Evolutionary conservation across 148 eudicot genomes (phyloP), one percentile per base, ranked within the genome.

Genomic region (Polygonum aviculare): DNA sequence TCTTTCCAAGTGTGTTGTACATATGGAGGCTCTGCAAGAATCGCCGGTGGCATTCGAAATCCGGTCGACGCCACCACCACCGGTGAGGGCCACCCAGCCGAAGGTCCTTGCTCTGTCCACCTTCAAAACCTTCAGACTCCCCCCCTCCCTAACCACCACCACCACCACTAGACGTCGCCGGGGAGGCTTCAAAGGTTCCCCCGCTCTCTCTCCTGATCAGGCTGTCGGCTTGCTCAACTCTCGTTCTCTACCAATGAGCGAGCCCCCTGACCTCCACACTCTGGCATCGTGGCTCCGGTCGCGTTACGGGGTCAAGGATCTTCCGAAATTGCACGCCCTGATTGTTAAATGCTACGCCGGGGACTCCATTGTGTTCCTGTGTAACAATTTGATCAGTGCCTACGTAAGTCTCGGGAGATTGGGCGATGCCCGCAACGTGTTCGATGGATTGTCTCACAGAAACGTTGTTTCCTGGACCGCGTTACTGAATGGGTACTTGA

Each of bases 401-500:
- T 91, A 90, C 47, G 47, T 81, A 21, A 80, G 79, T 79, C 74
- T 84, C 12, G 91, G 87, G 41, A 75, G 79, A 3, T 76, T 94
- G 69, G 81, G 9, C 11, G 84, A 86, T 2, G 95, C 90, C 4
- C 85, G 94, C 44, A 85, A 82, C 74, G 93, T 94, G 87, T 91
- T 93, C 57, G 96, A 89, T 83, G 72, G 55, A 84, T 89, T 91
- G 94, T 62, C 63, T 74, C 87, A 84, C 3, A 78, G 84, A 80
- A 92, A 47, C 78, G 87, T 91, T 82, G 93, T 91, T 78, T 87
- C 97, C 60, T 94, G 98, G 97, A 91, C 91, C 44, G 90, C 94
- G 52, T 81, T 94, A 79, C 87, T 94, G 63, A 87, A 86, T 83
- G 98, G 91, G 74, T 91, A 87, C 80, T 69, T 87, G 75, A 94